Evolutionary conservation across 257 asterid genomes (phyloP), one percentile per base, ranked within the genome.

Genomic region (Przewalskia tangutica): DNA sequence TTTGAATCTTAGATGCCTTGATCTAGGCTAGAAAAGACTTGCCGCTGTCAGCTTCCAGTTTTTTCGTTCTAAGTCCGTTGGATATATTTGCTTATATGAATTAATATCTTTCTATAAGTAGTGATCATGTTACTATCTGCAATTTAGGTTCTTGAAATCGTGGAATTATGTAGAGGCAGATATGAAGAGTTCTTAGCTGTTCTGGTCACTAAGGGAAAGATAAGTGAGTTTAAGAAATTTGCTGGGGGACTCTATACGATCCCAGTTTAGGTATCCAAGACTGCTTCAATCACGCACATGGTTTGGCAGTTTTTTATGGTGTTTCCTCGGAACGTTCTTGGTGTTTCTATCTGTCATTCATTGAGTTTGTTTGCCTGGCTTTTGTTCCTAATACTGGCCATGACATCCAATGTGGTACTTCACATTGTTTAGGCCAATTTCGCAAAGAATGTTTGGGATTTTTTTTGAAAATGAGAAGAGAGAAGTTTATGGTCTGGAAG

Each of bases 361-460:
- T 73, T 70, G 6, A 38, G 76, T 53, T 60, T 78, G 36, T 44
- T 56, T 81, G 64, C 17, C 88, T 91, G 97, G 99, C 98, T 62
- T 94, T 91, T 87, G 82, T 94, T 73, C 97, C 94, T 53, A 91
- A 95, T 80, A 92, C 97, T 53, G 98, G 94, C 27, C 89, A 97
- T 50, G 98, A 97, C 82, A 92, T 94, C 58, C 98, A 92, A 92
- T 97, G 98, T 88, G 99, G 93, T 50, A 92, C 97, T 80, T 94
- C 97, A 23, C 95, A 91, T 81, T 95, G 95, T 83, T 86, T 92
- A 79, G 99, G 99, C 70, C 98, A 92, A 85, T 71, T 94, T 94
- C 86, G 94, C 97, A 6, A 93, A 94, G n/a, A 87, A 95, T 94
- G 94, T 93, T 13, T 77, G 97, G 93, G 86, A 93, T 95, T 56